Evolutionary conservation across 805 yeast genomes (phyloP), one percentile per base, ranked within the genome.

Genomic region (Brettanomyces naardenensis): DNA sequence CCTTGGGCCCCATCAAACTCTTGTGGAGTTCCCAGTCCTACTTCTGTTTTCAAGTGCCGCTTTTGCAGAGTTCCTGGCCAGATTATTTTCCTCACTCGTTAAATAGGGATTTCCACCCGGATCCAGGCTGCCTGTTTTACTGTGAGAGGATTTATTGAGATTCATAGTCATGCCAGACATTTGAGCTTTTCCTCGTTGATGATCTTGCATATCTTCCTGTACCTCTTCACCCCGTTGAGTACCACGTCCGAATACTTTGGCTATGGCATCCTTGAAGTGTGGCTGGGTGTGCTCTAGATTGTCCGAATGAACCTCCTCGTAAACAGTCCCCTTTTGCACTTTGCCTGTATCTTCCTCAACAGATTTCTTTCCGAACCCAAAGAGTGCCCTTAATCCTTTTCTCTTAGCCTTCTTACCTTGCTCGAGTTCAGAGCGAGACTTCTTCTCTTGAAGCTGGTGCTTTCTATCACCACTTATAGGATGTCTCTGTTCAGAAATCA

Each of bases 251-350:
- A 11, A 7, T 23, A 11, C 7, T 23, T 11, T 7, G 7, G 7
- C 26, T 9, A 23, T 9, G 11, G 10, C 11, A 11, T 9, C 7
- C 26, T 23, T 11, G 14, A 19, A 31, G 13, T 6, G n/a, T 10
- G 34, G 34, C 19, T 31, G 22, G 13, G 34, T 20, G n/a, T 19
- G 22, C 34, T 31, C 34, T 11, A 31, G 23, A 19, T 21, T 18
- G 17, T 31, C 34, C 13, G 15, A n/a, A 19, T 31, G 34, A 6
- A 31, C 26, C 13, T 31, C 34, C 26, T 31, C 26, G 15, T 31
- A 31, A 5, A 20, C n/a, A 5, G 34, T 31, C 10, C 34, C 34
- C 17, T 14, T 31, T 23, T 23, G 26, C 10, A 23, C 10, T 9
- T 7, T 23, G 26, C 11, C 26, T 7, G 7, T 11, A 23, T 23